Evolutionary conservation across 768 basidiomycete species (phyloP).

Genomic region (Trichaptum fuscoviolaceum): DNA sequence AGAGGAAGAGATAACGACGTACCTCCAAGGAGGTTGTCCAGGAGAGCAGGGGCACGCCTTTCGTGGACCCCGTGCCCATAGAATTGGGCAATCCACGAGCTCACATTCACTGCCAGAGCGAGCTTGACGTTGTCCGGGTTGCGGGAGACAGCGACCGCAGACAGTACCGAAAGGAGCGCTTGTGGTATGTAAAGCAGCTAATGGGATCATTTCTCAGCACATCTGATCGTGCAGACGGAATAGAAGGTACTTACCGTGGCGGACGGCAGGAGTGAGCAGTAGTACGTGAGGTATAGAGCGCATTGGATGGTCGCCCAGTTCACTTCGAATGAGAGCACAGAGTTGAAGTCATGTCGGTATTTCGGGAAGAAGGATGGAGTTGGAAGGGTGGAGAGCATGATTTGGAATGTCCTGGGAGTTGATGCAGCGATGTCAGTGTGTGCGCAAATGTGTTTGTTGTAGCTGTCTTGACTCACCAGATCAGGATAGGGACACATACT

Average conservation of each 20-base stretch:
- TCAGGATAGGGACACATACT: conserved; percentile 74
- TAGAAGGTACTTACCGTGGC: conserved; percentile 62
- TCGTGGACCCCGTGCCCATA: conserved; percentile 85
- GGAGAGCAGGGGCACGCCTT: conserved; percentile 79
- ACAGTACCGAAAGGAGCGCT: conserved; percentile 54
- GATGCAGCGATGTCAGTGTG: background rate
- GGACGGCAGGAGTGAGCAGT: conserved; percentile 72
- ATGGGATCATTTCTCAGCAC: conserved; percentile 9
- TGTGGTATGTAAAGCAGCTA: conserved; percentile 82
- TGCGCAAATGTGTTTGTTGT: background rate
- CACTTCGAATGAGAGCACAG: conserved; percentile 64
- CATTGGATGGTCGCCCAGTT: conserved; percentile 61
- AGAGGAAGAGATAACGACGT: conserved; percentile 13
- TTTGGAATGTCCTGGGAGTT: conserved; percentile 51
- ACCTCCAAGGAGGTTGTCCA: conserved; percentile 90
- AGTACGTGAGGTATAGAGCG: conserved; percentile 64
- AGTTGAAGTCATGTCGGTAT: conserved; percentile 45
- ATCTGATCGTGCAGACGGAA: background rate
- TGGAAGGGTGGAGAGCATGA: conserved; percentile 46
- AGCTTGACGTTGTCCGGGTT: conserved; percentile 46
- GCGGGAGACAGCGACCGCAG: conserved; percentile 62
- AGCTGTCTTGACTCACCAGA: conserved; percentile 50
- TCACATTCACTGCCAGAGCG: conserved; percentile 52
- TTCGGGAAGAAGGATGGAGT: conserved; percentile 51
- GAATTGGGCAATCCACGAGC: conserved; percentile 92